Base-by-base conservation (phyloP, 495 filamentous ascomycete species). In the Podospora australis region DNA sequence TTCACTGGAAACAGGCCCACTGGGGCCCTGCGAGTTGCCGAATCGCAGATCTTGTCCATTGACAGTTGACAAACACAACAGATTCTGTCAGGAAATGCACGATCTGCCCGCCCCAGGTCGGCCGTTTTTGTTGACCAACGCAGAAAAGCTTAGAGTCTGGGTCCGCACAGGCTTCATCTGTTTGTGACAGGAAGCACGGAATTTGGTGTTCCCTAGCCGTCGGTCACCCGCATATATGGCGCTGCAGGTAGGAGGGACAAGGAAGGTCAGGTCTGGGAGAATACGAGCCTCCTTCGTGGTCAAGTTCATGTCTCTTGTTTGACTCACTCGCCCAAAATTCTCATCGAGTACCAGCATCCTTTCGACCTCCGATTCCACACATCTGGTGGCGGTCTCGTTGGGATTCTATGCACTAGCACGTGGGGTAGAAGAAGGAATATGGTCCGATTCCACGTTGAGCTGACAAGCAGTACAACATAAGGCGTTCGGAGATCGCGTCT, bases 231-330 rank as follows among this genome's bases (percentile, higher is more conserved):
- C 51, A 53, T 40, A 1, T 40, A 39, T 34, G 45, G 32, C 39
- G 45, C 39, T 49, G 51, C 51, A 53, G 51, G 34, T 39, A 45
- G 45, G 32, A 41, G 10, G 20, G 14, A 36, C 10, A 35, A 41
- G 13, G 4, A 19, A 16, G 13, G 3, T 24, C n/a, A 39, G 8
- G 10, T 20, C 13, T 16, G 23, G 21, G 26, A 36, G 24, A 34
- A 36, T 36, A 25, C 29, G 30, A 25, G 29, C n/a, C 0, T 6
- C 8, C 38, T 34, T 16, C 16, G 25, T 13, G n/a, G 2, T n/a
- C 25, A 16, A 6, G 25, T 16, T 5, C n/a, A 39, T 35, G 19
- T 29, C 14, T 44, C 41, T 39, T 28, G 21, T 19, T 14, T 17
- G 24, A 25, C 29, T 34, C 20, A 11, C n/a, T n/a, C n/a, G n/a